Evolutionary conservation across 1,284 basidiomycete species (phyloP), one percentile per base, ranked within the genome.

Genomic region (Austroboletus novae-zelandiae): DNA sequence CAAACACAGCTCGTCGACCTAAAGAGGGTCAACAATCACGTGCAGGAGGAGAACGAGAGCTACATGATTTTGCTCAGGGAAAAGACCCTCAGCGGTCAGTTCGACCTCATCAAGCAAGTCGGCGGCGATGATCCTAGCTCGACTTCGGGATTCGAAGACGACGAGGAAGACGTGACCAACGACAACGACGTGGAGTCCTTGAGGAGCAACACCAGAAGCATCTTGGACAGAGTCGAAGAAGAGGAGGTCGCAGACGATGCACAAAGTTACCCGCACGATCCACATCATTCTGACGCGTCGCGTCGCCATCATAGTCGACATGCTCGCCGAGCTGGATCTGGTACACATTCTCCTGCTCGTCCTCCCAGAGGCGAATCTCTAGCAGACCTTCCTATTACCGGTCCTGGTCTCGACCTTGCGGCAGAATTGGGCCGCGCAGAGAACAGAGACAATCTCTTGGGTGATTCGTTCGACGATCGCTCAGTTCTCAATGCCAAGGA

Each of bases 21-120:
- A 46, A 87, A 89, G 67, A 75, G 89, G 49, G 89, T 91, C 57
- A 91, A 91, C 63, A 79, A 84, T 58, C 83, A 87, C 54, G 64
- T 91, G 37, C 89, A 91, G 67, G 94, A 97, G 66, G 94, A 97
- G 62, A 97, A 96, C 68, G 93, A 96, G 70, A 89, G 90, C 43
- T 98, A 93, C 73, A 93, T 95, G 77, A 91, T 94, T 54, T 77
- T 98, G 40, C 73, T 97, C 27, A 78, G 91, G 52, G 93, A 97
- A 71, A 85, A 81, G 71, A 97, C 94, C 0, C 73, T 98, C 37
- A 93, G 78, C 55, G 94, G 94, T 2, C 84, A 91, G 58, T 89
- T 92, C 61, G 84, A 91, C 61, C 73, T 89, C 49, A 73, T 84
- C 65, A 81, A 76, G 59, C 79, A 83, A 62, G 84, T 89, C 53